These are phyloP conservation scores for Poterioochromonas sp. DNA, from an alignment of 352 stramenopile genomes.

Conservation along the genomic window DNA sequence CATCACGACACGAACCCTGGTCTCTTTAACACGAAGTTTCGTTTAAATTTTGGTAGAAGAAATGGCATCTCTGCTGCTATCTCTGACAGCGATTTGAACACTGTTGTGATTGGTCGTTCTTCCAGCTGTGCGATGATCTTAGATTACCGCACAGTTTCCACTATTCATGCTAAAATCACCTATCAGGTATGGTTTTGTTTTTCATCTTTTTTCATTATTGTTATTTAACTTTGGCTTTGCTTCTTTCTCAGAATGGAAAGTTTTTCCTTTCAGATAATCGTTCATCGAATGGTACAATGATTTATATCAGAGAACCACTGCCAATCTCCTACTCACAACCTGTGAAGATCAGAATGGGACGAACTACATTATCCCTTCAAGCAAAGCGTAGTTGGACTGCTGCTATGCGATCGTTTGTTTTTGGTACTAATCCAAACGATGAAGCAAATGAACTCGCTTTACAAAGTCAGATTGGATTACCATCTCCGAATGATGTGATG, in stretches of 20 bases:
- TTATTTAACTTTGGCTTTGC: not conserved
- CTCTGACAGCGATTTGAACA: conserved; percentile 49
- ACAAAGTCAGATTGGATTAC: too few relatives aligned
- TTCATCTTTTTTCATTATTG: not conserved
- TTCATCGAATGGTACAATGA: conserved; percentile 73
- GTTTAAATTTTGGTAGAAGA: conserved; percentile 62
- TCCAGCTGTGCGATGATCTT: conserved; percentile 77
- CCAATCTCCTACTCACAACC: conserved; percentile 71
- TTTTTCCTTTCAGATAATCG: conserved; percentile 77
- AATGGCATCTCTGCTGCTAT: conserved; percentile 60
- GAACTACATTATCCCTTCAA: conserved; percentile 44
- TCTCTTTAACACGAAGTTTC: conserved; percentile 78
- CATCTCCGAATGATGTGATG: too few relatives aligned
- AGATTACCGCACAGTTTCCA: conserved; percentile 77
- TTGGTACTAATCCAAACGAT: not conserved
- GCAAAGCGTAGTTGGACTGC: conserved; percentile 7
- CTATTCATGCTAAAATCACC: conserved; percentile 74
- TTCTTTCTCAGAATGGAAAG: conserved; percentile 49
- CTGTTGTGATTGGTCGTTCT: conserved; percentile 77
- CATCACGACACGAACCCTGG: conserved; percentile 23
- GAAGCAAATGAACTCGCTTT: too few relatives aligned
- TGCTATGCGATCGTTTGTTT: not conserved
- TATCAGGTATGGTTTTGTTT: conserved; percentile 47
- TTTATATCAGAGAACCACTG: conserved; percentile 71
- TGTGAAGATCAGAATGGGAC: conserved; percentile 65